Conservation (phyloP, 2,329 filamentous ascomycete genomes). For the Paecilomyces dactylethromorphus region DNA sequence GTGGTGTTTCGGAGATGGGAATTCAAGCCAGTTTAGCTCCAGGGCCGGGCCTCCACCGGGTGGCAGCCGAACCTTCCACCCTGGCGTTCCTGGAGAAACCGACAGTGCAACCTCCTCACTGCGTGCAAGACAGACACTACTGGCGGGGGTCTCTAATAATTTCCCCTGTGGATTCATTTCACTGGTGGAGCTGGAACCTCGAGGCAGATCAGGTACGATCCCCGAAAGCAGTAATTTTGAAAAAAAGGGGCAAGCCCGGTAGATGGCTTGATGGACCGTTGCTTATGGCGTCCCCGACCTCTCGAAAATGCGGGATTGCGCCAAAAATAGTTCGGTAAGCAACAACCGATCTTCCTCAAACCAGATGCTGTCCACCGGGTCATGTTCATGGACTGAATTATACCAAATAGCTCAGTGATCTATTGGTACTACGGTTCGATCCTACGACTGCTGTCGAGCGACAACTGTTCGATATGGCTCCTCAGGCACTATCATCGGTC, state of each 20-base stretch:
- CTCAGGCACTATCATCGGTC: neutral
- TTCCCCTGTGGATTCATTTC: neutral
- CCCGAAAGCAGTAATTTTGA: neutral
- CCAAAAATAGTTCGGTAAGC: neutral
- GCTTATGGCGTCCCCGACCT: neutral
- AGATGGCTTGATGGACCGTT: neutral
- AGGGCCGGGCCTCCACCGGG: neutral
- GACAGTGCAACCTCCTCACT: neutral
- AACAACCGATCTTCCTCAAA: neutral
- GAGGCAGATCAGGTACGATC: neutral
- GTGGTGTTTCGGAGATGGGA: neutral
- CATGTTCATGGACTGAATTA: neutral
- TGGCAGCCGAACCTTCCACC: neutral
- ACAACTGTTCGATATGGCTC: neutral
- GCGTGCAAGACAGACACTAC: neutral
- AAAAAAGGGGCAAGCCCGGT: neutral
- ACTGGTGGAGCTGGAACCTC: neutral
- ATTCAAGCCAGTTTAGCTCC: neutral
- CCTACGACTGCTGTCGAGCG: neutral
- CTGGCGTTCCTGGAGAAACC: neutral
- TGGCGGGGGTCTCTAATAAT: neutral
- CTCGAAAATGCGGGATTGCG: neutral
- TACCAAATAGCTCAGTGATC: neutral
- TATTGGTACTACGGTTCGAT: neutral
- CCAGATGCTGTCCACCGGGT: neutral